phyloP scores from a whole-genome alignment of 768 basidiomycete species.

The Lepiota venenata region DNA sequence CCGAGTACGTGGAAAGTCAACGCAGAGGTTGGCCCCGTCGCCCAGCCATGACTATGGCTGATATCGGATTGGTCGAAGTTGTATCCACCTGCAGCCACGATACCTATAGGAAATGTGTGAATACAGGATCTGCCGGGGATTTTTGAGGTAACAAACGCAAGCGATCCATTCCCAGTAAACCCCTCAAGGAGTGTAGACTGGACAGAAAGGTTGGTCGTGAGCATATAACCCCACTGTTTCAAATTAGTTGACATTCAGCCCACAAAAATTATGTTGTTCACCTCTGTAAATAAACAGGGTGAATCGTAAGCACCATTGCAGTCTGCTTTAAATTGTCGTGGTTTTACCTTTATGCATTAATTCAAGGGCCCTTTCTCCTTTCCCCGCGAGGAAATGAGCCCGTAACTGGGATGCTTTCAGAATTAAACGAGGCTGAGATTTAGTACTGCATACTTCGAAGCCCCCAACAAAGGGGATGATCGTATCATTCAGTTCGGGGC shows the following conservation, averaged over 20 bases:
- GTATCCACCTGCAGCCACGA: conserved; percentile 48
- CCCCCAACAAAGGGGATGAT: conserved; percentile 50
- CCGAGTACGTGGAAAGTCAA: conserved; percentile 54
- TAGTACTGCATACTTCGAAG: conserved; percentile 33
- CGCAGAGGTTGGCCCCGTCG: conserved; percentile 51
- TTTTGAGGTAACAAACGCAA: conserved; percentile 33
- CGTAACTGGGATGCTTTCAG: conserved; percentile 30
- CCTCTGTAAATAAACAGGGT: neutral
- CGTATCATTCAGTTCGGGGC: conserved; percentile 48
- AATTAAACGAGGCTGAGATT: neutral
- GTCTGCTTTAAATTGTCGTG: neutral
- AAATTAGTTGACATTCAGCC: no score
- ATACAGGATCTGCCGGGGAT: conserved; percentile 10
- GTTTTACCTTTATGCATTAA: conserved; percentile 31
- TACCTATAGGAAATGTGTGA: conserved; percentile 25
- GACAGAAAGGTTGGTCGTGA: conserved; percentile 50
- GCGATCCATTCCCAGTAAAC: conserved; percentile 52
- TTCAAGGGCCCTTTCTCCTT: conserved; percentile 44
- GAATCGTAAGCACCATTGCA: neutral
- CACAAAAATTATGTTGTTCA: neutral
- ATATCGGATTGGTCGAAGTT: conserved; percentile 54
- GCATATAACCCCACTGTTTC: conserved; percentile 50
- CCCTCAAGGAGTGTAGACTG: conserved; percentile 57
- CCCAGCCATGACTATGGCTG: conserved; percentile 57
- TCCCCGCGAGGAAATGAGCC: conserved; percentile 45